These are phyloP conservation scores for Exophiala oligosperma DNA, from an alignment of 2,329 filamentous ascomycete species.

Conservation along the genomic window DNA sequence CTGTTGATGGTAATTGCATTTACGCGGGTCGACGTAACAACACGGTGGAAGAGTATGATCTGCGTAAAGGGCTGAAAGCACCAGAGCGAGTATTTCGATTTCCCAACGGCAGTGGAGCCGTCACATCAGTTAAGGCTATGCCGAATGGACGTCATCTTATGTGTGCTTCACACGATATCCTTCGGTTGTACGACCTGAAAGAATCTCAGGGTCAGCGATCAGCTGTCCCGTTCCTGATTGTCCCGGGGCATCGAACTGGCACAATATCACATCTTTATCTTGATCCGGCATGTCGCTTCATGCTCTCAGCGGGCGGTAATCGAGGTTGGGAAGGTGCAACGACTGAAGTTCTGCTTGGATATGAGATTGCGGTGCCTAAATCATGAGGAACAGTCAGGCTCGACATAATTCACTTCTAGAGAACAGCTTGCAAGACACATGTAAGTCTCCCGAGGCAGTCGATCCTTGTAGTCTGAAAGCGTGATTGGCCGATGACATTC, in stretches of 20 bases:
- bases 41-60: conserved; percentile 89
- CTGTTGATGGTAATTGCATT: conserved; percentile 89
- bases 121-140: conserved; percentile 88
- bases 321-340: conserved; percentile 89
- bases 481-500: background rate
- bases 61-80: conserved; percentile 75
- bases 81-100: conserved; percentile 82
- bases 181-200: conserved; percentile 85
- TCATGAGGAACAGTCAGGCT: background rate
- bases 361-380: conserved; percentile 69
- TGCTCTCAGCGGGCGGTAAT: conserved; percentile 89
- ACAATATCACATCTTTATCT: conserved; percentile 84
- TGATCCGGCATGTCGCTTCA: conserved; percentile 83
- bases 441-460: background rate
- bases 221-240: conserved; percentile 90
- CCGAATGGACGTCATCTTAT: conserved; percentile 88
- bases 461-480: background rate
- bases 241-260: conserved; percentile 85
- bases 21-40: conserved; percentile 89
- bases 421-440: background rate
- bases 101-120: conserved; percentile 82
- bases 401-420: background rate
- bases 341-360: conserved; percentile 90
- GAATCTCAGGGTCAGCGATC: conserved; percentile 67
- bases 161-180: conserved; percentile 84